Evolutionary conservation across 257 asterid genomes (phyloP).

Genomic region (Ballota nigra): DNA sequence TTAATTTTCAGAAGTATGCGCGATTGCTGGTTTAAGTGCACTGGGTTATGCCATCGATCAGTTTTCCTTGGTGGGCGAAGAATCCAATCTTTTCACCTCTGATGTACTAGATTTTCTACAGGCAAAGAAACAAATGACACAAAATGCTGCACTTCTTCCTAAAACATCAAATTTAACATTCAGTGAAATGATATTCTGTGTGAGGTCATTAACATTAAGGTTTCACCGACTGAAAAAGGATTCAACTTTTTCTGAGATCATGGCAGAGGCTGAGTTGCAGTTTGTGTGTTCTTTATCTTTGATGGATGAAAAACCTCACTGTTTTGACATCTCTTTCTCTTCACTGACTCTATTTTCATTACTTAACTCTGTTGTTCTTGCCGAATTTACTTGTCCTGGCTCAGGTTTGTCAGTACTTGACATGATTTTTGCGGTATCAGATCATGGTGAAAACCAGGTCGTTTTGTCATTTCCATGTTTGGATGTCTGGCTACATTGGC

Average conservation of each 20-base stretch:
- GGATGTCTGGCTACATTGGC: constrained; percentile 71
- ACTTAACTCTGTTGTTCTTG: constrained; percentile 68
- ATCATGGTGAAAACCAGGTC: constrained; percentile 43
- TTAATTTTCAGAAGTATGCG: constrained; percentile 53
- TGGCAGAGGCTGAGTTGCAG: constrained; percentile 66
- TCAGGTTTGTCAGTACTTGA: constrained; percentile 58
- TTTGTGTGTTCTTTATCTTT: constrained; percentile 60
- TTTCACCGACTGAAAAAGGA: constrained; percentile 46
- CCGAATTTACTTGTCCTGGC: constrained; percentile 50
- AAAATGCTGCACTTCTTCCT: constrained; percentile 31
- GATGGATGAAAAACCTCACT: constrained; percentile 37
- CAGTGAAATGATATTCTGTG: constrained; percentile 52
- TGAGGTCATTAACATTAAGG: constrained; percentile 57
- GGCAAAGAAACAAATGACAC: constrained; percentile 43
- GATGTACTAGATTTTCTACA: constrained; percentile 53
- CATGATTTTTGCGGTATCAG: constrained; percentile 42
- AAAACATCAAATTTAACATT: constrained; percentile 36
- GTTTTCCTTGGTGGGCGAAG: constrained; percentile 59
- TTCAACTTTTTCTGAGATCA: constrained; percentile 50
- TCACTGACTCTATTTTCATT: constrained; percentile 65
- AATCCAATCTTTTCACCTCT: constrained; percentile 49
- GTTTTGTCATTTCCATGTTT: constrained; percentile 54
- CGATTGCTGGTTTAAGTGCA: constrained; percentile 57
- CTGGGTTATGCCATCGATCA: constrained; percentile 54
- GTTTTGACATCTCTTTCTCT: constrained; percentile 55